Evolutionary conservation across 78 protist species (phyloP).

Genomic region (Dictyostelium brefeldianum): DNA sequence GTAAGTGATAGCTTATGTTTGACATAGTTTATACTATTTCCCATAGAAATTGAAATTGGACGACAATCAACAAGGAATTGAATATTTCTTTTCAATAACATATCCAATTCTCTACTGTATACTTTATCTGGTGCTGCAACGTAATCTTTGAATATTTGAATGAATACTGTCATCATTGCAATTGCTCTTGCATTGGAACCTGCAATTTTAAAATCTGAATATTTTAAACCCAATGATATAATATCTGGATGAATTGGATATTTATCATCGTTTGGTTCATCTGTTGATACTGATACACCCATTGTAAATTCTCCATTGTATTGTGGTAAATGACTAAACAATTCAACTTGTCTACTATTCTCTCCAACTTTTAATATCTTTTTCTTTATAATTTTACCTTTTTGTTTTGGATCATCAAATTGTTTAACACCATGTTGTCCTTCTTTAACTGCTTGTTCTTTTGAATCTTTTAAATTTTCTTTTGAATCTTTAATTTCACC

Average conservation of each 20-base stretch:
- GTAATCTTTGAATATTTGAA: slow-evolving; percentile 73
- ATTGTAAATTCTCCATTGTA: slow-evolving; percentile 72
- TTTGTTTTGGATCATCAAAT: slow-evolving; percentile 76
- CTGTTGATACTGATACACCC: slow-evolving; percentile 19
- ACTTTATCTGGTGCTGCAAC: slow-evolving; percentile 39
- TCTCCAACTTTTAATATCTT: slow-evolving; percentile 48
- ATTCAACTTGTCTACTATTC: slow-evolving; percentile 32
- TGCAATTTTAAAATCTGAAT: slow-evolving; percentile 79
- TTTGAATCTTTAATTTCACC: neutral
- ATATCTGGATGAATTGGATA: slow-evolving; percentile 89
- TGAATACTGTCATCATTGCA: slow-evolving; percentile 91
- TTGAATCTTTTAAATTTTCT: neutral
- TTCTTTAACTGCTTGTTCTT: neutral
- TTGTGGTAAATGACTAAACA: slow-evolving; percentile 92
- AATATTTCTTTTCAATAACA: slow-evolving; percentile 79
- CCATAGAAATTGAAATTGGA: slow-evolving; percentile 89
- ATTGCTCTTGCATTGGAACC: slow-evolving; percentile 91
- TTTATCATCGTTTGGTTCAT: slow-evolving; percentile 2
- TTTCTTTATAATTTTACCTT: slow-evolving; percentile 72
- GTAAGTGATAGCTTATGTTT: slow-evolving; percentile 72
- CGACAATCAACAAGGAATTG: slow-evolving; percentile 90
- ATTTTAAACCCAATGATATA: slow-evolving; percentile 86
- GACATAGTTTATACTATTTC: slow-evolving; percentile 85
- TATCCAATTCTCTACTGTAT: slow-evolving; percentile 81
- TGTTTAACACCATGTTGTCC: slow-evolving; percentile 27